Percentiles rank a stretch among this genome's conserved stretches.
Conservation (phyloP, 148 eudicot species). For the Agrostemma githago region DNA sequence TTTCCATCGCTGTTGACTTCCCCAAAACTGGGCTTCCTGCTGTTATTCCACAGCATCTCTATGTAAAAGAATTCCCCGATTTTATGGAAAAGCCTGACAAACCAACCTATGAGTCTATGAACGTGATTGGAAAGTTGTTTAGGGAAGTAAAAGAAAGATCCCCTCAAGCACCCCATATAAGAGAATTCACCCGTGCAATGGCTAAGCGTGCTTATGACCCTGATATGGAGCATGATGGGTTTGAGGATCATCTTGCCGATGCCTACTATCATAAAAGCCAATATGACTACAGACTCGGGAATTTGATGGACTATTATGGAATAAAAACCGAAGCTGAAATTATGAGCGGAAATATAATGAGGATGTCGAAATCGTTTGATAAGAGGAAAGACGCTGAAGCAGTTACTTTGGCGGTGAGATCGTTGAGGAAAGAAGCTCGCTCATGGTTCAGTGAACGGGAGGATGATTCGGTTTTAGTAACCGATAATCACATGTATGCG, state of each 20-base stretch:
- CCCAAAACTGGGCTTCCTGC: slow-evolving; percentile 81
- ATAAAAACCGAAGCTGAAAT: slow-evolving; percentile 46
- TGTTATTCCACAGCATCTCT: slow-evolving; percentile 39
- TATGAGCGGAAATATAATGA: slow-evolving; percentile 41
- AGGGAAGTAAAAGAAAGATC: slow-evolving; percentile 36
- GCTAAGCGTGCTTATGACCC: slow-evolving; percentile 32
- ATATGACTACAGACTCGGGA: slow-evolving; percentile 42
- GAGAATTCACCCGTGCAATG: slow-evolving; percentile 28
- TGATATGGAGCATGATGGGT: slow-evolving; percentile 42
- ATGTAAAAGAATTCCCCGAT: slow-evolving; percentile 55
- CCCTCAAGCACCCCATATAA: slow-evolving; percentile 23
- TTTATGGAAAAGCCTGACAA: slow-evolving; percentile 50
- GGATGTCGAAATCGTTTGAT: slow-evolving; percentile 37
- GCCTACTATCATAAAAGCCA: slow-evolving; percentile 34
- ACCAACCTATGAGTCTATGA: slow-evolving; percentile 33
- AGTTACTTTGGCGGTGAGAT: slow-evolving; percentile 35
- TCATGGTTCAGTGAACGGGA: slow-evolving; percentile 29
- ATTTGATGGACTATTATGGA: slow-evolving; percentile 44
- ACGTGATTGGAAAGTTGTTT: slow-evolving; percentile 42
- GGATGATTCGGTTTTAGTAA: slow-evolving; percentile 1
- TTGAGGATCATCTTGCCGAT: slow-evolving; percentile 32
- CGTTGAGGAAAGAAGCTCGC: slow-evolving; percentile 43
- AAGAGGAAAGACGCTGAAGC: slow-evolving; percentile 43
- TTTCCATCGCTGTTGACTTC: slow-evolving; percentile 75
- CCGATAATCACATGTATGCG: slow-evolving; percentile 26